Base-by-base conservation (phyloP, 2,329 filamentous ascomycete species). In the Geosmithia flava region DNA sequence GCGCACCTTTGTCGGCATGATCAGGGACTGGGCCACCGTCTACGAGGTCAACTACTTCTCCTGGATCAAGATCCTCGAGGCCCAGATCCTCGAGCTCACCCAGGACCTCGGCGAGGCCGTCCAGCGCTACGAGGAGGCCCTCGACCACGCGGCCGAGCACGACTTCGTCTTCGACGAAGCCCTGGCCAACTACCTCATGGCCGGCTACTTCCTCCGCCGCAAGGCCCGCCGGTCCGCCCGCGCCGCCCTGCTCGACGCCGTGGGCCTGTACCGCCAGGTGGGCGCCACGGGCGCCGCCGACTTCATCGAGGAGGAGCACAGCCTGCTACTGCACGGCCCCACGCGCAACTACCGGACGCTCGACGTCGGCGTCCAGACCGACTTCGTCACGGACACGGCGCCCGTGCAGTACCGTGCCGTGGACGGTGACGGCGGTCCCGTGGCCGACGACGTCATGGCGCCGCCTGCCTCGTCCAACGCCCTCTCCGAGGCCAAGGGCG, bases 141-240 rank as follows among this genome's bases (percentile, higher is more conserved):
- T 89, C 49, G 84, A 90, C 55, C 85, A 89, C 56, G 78, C 82
- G 13, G 72, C 84, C 19, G 72, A 84, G 48, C 74, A 87, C 54
- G 72, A 73, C 42, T 83, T 85, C 52, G 58, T 75, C 2, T 75
- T 88, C 46, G 85, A 90, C 51, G 83, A 89, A 60, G 85, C 82
- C 0, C 69, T 88, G 2, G 78, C 80, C 16, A 83, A 85, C 57
- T 85, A 87, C 58, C 68, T 89, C 29, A 83, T 89, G 67, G 84
- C 80, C 2, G 83, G 83, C 10, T 82, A 80, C 58, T 78, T 88
- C 52, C 69, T 86, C 47, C 72, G 85, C 15, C 72, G 75, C 52
- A 75, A 76, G 13, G 81, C 83, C 3, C 72, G 78, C 40, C 69
- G 86, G 51, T 82, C 83, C 37, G 86, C 85, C 23, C 75, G 81